Conservation (phyloP, 1,284 basidiomycete species). For the Athelia sp. region DNA sequence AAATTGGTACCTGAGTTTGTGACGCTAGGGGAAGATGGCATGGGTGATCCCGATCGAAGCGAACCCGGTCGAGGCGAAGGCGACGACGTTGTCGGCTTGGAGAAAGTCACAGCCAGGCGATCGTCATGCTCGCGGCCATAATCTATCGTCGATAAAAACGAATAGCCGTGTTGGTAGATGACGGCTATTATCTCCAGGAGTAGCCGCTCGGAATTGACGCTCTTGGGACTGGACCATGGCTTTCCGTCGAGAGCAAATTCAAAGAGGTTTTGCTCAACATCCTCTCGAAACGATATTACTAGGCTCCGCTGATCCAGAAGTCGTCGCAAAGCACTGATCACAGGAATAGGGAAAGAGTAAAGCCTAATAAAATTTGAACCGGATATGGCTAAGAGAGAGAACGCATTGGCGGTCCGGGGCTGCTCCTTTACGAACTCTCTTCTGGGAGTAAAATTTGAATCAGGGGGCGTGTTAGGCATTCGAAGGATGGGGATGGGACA, state of each 20-base stretch:
- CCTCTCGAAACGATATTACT: conserved; percentile 47
- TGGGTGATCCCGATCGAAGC: too few species aligned
- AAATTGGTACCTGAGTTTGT: conserved; percentile 30
- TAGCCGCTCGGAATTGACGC: conserved; percentile 58
- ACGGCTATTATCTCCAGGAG: conserved; percentile 60
- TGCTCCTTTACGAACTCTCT: conserved; percentile 66
- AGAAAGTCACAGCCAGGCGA: conserved; percentile 64
- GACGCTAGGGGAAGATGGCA: conserved; percentile 20
- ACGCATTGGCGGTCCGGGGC: conserved; percentile 45
- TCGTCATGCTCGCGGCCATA: conserved; percentile 75
- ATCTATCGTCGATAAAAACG: conserved; percentile 64
- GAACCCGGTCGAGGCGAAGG: conserved; percentile 20
- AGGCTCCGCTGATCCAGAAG: conserved; percentile 45
- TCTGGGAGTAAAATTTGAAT: conserved; percentile 53
- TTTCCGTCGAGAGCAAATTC: conserved; percentile 64
- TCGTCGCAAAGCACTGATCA: conserved; percentile 47
- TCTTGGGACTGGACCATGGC: conserved; percentile 69
- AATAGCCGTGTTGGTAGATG: conserved; percentile 58
- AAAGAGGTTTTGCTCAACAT: conserved; percentile 50
- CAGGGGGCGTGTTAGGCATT: conserved; percentile 19
- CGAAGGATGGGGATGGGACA: conserved; percentile 5
- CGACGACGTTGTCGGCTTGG: conserved; percentile 32
- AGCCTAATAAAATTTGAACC: conserved; percentile 58
- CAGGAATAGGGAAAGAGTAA: conserved; percentile 56
- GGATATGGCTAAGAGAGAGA: conserved; percentile 64